These are phyloP conservation scores for Eucalyptus tenuipes DNA, from an alignment of 345 rosid genomes.

Conservation along the genomic window DNA sequence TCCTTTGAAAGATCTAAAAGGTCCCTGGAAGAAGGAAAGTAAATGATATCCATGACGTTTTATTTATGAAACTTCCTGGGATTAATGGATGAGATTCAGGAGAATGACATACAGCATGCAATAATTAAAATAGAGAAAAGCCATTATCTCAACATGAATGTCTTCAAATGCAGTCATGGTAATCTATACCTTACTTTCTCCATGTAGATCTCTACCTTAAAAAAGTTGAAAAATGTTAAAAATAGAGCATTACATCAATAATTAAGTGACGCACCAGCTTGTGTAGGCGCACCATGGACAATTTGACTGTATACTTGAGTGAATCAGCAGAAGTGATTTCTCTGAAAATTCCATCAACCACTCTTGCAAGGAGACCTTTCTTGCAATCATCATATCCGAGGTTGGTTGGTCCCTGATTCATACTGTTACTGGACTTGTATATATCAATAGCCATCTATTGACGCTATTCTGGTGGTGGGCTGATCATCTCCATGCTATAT, in stretches of 20 bases:
- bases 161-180: background rate
- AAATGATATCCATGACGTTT: background rate
- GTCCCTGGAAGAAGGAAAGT: constrained; percentile 30
- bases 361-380: constrained; percentile 70
- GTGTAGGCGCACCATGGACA: constrained; percentile 56
- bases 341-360: constrained; percentile 59
- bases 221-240: background rate
- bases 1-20: constrained; percentile 69
- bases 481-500: constrained; percentile 64
- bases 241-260: background rate
- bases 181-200: constrained; percentile 67
- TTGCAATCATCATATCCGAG: constrained; percentile 34
- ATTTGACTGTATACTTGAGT: constrained; percentile 34
- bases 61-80: background rate
- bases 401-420: constrained; percentile 48
- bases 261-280: background rate
- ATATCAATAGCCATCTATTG: background rate
- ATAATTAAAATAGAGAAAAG: background rate
- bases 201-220: constrained; percentile 83
- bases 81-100: background rate
- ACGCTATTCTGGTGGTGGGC: background rate
- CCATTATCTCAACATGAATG: background rate
- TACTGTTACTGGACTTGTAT: background rate
- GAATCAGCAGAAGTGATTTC: constrained; percentile 29
- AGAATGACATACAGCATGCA: background rate